Conservation (phyloP, 1,284 basidiomycete species). For the Cutaneotrichosporon daszewskae region DNA sequence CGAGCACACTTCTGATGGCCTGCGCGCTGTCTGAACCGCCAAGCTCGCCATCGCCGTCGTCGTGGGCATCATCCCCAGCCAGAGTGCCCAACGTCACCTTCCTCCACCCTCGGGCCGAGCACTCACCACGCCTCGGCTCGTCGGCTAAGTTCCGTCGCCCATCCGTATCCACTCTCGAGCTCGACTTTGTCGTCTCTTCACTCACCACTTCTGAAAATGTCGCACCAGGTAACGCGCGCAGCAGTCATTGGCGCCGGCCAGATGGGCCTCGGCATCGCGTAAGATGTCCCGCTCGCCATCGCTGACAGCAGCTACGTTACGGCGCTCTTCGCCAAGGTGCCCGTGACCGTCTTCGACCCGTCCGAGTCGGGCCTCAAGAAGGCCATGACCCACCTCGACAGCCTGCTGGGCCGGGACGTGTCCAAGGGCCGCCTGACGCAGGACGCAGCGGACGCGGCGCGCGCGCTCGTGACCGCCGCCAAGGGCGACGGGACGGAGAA, state of each 20-base stretch:
- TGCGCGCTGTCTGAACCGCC: too few relatives aligned
- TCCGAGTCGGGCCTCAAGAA: conserved; percentile 30
- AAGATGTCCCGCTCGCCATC: conserved; percentile 5
- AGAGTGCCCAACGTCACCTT: too few relatives aligned
- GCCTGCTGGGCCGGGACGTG: conserved; percentile 81
- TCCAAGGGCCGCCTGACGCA: conserved; percentile 69
- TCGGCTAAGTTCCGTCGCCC: too few relatives aligned
- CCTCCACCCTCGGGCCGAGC: too few relatives aligned
- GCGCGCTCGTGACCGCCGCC: conserved; percentile 59
- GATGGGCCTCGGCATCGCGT: conserved; percentile 46
- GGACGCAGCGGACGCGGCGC: conserved; percentile 65
- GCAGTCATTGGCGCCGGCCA: conserved; percentile 45
- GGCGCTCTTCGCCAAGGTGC: conserved; percentile 36
- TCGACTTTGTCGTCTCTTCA: not conserved
- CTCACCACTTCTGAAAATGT: conserved; percentile 1
- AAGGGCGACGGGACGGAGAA: conserved; percentile 35
- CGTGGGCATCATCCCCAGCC: too few relatives aligned
- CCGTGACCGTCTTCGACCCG: conserved; percentile 38
- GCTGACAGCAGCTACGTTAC: conserved; percentile 35
- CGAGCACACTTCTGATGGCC: not conserved
- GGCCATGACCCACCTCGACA: conserved; percentile 50
- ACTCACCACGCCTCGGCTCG: too few relatives aligned
- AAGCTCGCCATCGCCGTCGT: too few relatives aligned
- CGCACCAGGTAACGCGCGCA: conserved; percentile 24
- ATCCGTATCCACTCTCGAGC: too few relatives aligned